Percentiles rank a stretch among this genome's conserved stretches.
Conservation (phyloP, 75 land plant species). For the Isoetes taiwanensis region DNA sequence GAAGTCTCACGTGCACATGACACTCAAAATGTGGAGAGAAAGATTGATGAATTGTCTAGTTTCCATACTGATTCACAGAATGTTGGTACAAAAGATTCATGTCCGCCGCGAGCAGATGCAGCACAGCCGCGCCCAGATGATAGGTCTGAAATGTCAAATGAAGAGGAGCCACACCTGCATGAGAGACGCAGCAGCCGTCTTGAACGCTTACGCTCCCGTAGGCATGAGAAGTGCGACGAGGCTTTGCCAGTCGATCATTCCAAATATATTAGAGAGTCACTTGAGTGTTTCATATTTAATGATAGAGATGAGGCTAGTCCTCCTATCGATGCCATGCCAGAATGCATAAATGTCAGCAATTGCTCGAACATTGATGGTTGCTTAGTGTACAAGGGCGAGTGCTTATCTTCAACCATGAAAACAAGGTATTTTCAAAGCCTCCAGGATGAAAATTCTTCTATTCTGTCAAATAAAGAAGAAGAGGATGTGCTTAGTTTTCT, state of each 20-base stretch:
- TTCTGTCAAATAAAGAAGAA: conserved; percentile 21
- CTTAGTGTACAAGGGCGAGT: not conserved
- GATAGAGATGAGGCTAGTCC: conserved; percentile 8
- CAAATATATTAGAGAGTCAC: conserved; percentile 33
- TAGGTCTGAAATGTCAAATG: conserved; percentile 14
- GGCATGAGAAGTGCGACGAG: conserved; percentile 55
- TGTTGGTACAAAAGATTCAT: too few species aligned
- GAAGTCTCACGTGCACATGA: too few species aligned
- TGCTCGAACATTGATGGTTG: conserved; percentile 1
- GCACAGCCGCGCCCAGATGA: too few species aligned
- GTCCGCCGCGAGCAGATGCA: too few species aligned
- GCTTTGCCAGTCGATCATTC: conserved; percentile 31
- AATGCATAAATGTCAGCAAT: not conserved
- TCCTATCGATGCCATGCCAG: not conserved
- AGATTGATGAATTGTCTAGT: too few species aligned
- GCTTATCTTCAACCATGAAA: too few species aligned
- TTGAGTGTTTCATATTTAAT: conserved; percentile 49
- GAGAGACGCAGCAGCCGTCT: conserved; percentile 85
- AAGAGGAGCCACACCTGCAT: conserved; percentile 44
- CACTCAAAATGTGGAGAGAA: too few species aligned
- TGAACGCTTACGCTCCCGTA: conserved; percentile 75
- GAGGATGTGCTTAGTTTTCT: conserved; percentile 44
- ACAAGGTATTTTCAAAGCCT: too few species aligned
- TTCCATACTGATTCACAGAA: too few species aligned
- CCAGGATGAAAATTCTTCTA: too few species aligned